A percentile compares a stretch with the other conserved stretches of the same genome.
These are phyloP conservation scores for Alternaria sp. DNA, from an alignment of 2,329 filamentous ascomycete genomes.

Conservation along the genomic window DNA sequence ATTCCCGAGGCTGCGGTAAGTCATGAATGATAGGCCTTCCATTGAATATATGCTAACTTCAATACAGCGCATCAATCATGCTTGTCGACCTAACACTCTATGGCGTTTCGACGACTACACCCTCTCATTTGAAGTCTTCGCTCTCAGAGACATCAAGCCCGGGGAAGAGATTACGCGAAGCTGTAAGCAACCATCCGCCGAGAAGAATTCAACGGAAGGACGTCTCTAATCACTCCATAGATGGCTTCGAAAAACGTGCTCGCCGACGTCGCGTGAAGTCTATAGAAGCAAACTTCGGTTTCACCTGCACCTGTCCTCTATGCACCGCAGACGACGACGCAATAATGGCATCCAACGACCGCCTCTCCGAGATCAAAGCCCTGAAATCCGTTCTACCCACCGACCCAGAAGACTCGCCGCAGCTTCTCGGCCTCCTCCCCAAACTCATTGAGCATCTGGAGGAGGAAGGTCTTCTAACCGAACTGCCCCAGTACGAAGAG, in stretches of 20 bases:
- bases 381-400: conserved; percentile 34
- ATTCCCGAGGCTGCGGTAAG: conserved; percentile 41
- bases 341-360: conserved; percentile 30
- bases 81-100: conserved; percentile 42
- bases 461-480: conserved; percentile 33
- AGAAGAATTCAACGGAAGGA: too few species aligned
- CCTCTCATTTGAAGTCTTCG: conserved; percentile 35
- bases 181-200: conserved; percentile 23
- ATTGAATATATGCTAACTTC: background rate
- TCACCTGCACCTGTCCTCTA: conserved; percentile 39
- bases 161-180: conserved; percentile 40
- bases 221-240: conserved; percentile 11
- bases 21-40: background rate
- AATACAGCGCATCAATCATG: conserved; percentile 42
- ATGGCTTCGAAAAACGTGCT: conserved; percentile 33
- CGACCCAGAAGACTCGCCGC: conserved; percentile 19
- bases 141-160: conserved; percentile 34
- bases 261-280: conserved; percentile 21
- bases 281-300: conserved; percentile 34
- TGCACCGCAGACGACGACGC: conserved; percentile 27
- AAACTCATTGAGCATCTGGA: conserved; percentile 33
- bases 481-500: conserved; percentile 39
- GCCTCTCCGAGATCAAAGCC: conserved; percentile 33
- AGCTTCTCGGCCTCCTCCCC: conserved; percentile 32
- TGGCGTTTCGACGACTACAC: conserved; percentile 42